Conservation (phyloP, 805 yeast species). For the Ogataea ramenticola region DNA sequence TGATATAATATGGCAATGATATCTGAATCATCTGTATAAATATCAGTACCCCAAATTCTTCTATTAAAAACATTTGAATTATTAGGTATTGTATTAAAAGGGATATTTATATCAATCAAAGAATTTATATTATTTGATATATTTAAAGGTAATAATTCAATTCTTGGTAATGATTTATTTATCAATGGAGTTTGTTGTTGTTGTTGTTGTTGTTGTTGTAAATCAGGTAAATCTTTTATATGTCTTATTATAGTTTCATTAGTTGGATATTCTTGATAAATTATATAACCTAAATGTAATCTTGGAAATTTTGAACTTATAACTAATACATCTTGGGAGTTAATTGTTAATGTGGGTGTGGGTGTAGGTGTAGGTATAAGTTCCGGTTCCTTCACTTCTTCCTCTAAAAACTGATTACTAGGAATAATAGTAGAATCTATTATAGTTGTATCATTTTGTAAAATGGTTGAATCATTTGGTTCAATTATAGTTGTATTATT, state of each 20-base stretch:
- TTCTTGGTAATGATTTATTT: constrained; percentile 22
- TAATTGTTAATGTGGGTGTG: constrained; percentile 11
- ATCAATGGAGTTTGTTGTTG: too few species aligned
- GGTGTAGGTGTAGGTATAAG: background rate
- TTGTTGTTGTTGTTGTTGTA: constrained; percentile 7
- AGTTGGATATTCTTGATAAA: constrained; percentile 54
- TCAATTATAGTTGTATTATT: background rate
- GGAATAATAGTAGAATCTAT: constrained; percentile 17
- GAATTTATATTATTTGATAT: constrained; percentile 35
- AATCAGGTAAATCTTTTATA: constrained; percentile 15
- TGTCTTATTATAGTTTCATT: constrained; percentile 25
- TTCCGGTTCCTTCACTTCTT: background rate
- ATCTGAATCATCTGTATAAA: constrained; percentile 93
- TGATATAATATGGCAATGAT: constrained; percentile 69
- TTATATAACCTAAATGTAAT: constrained; percentile 43
- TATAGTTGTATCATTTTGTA: constrained; percentile 20
- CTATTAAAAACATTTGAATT: constrained; percentile 40
- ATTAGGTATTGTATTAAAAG: constrained; percentile 33
- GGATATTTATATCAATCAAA: constrained; percentile 49
- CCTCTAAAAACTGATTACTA: background rate
- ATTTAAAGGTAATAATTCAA: constrained; percentile 23
- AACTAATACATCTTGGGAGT: constrained; percentile 32
- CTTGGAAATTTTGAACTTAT: constrained; percentile 36
- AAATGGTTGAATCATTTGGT: constrained; percentile 16
- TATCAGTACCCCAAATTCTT: constrained; percentile 83